phyloP scores from a whole-genome alignment of 345 rosid genomes.

The Aurinia saxatilis region DNA sequence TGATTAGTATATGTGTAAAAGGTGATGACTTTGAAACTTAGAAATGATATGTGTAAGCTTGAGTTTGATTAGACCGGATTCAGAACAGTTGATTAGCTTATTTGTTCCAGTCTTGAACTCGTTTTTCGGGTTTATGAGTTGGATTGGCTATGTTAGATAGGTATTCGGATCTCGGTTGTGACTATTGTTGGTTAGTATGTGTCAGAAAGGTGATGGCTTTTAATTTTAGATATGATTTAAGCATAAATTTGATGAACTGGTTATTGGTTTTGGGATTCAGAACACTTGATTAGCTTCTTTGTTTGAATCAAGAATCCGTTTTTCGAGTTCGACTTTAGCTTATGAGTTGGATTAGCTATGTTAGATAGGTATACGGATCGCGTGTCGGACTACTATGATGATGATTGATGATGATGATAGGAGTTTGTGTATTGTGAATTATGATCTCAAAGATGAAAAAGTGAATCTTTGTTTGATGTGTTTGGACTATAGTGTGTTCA shows the following conservation, averaged over 20 bases:
- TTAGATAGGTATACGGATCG: too few species aligned
- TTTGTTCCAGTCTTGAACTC: background rate
- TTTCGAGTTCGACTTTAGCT: too few species aligned
- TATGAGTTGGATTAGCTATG: too few species aligned
- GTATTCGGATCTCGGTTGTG: background rate
- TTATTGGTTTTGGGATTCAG: too few species aligned
- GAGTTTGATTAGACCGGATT: background rate
- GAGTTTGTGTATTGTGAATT: background rate
- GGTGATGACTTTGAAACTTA: background rate
- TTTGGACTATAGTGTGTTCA: background rate
- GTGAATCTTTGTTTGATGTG: background rate
- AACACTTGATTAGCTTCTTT: too few species aligned
- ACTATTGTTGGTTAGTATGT: too few species aligned
- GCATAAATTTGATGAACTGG: too few species aligned
- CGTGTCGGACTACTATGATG: background rate
- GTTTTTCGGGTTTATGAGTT: background rate
- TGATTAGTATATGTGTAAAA: background rate
- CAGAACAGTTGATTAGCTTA: background rate
- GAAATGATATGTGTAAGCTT: background rate
- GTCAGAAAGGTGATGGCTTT: too few species aligned
- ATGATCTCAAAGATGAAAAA: background rate
- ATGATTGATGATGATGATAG: background rate
- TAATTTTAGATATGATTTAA: too few species aligned
- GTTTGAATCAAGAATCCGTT: too few species aligned
- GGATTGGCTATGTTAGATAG: background rate